Evolutionary conservation across 192 early-diverging fungal genomes (phyloP).

Genomic region (Entomortierella parvispora): DNA sequence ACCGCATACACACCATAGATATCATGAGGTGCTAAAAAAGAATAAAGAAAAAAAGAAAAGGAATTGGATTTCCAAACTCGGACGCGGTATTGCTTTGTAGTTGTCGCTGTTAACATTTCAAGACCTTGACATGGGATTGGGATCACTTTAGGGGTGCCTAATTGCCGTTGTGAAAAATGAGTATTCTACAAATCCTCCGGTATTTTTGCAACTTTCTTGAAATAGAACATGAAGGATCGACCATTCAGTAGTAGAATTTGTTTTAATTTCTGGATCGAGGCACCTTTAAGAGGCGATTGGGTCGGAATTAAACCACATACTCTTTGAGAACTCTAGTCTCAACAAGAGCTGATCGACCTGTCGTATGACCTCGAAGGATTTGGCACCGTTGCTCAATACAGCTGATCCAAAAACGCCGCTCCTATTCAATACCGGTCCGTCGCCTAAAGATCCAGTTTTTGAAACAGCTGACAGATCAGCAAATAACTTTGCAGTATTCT

Average conservation of each 20-base stretch:
- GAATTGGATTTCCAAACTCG: no score
- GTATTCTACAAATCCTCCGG: no score
- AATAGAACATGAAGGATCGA: background rate
- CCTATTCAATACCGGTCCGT: slow-evolving; percentile 23
- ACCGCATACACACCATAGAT: no score
- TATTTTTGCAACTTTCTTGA: no score
- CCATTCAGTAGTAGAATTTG: background rate
- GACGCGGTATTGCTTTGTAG: no score
- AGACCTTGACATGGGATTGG: no score
- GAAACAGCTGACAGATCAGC: slow-evolving; percentile 25
- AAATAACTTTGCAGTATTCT: slow-evolving; percentile 16
- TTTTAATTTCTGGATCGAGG: slow-evolving; percentile 4
- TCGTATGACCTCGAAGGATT: slow-evolving; percentile 22
- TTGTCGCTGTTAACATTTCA: no score
- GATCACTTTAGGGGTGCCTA: no score
- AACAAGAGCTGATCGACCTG: slow-evolving; percentile 43
- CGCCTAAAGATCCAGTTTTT: slow-evolving; percentile 23
- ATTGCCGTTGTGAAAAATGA: no score
- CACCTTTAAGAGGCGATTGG: background rate
- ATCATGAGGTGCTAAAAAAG: no score
- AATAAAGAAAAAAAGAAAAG: no score
- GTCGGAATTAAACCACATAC: slow-evolving; percentile 25
- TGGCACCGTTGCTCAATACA: slow-evolving; percentile 27
- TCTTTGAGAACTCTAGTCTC: slow-evolving; percentile 40
- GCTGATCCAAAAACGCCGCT: slow-evolving; percentile 36